Conservation (phyloP, 305 asterid genomes). For the Fraxinus sp. region DNA sequence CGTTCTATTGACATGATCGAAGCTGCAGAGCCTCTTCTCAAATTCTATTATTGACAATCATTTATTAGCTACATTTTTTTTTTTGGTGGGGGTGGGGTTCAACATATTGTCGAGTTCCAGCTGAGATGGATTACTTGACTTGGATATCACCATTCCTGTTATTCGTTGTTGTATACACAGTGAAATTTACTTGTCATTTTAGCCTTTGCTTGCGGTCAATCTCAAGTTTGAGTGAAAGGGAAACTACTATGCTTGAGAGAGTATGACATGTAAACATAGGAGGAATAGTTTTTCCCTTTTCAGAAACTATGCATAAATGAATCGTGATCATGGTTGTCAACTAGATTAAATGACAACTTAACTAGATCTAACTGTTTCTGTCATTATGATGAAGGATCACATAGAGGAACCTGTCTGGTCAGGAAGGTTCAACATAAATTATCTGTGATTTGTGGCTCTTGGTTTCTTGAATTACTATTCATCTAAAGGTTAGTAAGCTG, state of each 20-base stretch:
- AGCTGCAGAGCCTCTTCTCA: neutral
- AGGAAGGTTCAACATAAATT: neutral
- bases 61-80: neutral
- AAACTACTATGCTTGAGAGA: neutral
- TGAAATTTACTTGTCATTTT: neutral
- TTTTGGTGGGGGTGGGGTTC: neutral
- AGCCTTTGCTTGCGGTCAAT: neutral
- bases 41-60: neutral
- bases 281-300: neutral
- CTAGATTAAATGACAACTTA: neutral
- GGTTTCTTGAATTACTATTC: neutral
- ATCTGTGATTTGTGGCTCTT: neutral
- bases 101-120: neutral
- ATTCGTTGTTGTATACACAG: neutral
- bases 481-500: neutral
- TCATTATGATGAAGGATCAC: neutral
- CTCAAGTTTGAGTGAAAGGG: neutral
- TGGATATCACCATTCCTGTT: neutral
- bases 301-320: neutral
- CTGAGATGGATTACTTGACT: constrained; percentile 1
- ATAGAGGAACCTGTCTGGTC: neutral
- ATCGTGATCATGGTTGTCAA: neutral
- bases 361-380: neutral
- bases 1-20: neutral
- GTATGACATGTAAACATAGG: neutral